Base-by-base conservation (phyloP, 2,329 filamentous ascomycete genomes). In the Dactylellina leptospora region DNA sequence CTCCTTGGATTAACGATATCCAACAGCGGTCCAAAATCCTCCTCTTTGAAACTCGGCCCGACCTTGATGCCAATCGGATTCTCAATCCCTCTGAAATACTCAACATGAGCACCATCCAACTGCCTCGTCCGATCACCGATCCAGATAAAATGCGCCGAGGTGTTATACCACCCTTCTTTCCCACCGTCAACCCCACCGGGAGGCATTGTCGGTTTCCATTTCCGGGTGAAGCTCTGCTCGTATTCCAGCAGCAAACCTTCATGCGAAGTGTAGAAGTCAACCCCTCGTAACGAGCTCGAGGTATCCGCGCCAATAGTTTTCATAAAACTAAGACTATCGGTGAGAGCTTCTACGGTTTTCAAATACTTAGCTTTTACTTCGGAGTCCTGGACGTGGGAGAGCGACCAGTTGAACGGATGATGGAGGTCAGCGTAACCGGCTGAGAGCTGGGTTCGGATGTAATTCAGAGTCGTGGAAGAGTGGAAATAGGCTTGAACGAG, bases 41-140 rank as follows among this genome's bases (percentile, higher is more conserved):
- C 82, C 0, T 86, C 83, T 1, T 88, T 86, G 78, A 96, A 97
- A 3, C 88, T 90, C 6, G 95, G 95, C 0, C 95, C 95, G 66
- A 99, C 90, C 81, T 99, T 99, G 81, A 99, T 89, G 73, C 95
- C 95, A 76, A 99, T 91, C 0, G 95, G 95, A 82, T 99, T 99
- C 77, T 91, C 89, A 75, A 99, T 90, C 68, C 95, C 95, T 47
- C 95, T 90, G 85, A 97, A 96, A 84, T 96, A 99, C 81, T 99
- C 95, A 74, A 99, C 90, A 80, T 99, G 95, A 0, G 90, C 93
- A 76, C 93, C 91, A 78, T 95, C 90, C 47, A 97, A 87, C 81
- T 97, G 93, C 48, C 95, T 87, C 1, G 95, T 99, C 75, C 95
- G 90, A 80, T 99, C 95, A 60, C 95, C 95, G 77, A 99, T 96